These are phyloP conservation scores for Tolypocladium amazonense DNA, from an alignment of 2,329 filamentous ascomycete genomes.

Conservation along the genomic window DNA sequence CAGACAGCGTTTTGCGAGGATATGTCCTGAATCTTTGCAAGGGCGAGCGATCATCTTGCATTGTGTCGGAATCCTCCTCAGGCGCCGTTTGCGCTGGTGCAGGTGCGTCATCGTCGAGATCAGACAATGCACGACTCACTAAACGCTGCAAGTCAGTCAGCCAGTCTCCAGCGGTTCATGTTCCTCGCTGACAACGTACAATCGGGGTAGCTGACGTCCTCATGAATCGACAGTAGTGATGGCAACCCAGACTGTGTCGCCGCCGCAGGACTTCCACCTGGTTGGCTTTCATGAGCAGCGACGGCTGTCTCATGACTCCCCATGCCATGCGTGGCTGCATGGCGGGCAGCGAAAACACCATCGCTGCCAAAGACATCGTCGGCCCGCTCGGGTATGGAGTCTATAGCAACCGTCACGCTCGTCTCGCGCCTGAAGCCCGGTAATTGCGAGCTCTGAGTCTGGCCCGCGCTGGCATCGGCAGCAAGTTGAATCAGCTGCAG, in stretches of 20 bases:
- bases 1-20: slow-evolving; percentile 70
- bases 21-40: slow-evolving; percentile 68
- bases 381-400: slow-evolving; percentile 11
- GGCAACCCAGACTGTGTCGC: not conserved
- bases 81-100: slow-evolving; percentile 4
- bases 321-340: not conserved
- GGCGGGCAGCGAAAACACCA: not conserved
- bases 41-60: slow-evolving; percentile 38
- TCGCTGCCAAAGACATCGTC: not conserved
- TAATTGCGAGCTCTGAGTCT: not conserved
- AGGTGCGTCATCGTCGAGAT: slow-evolving; percentile 7
- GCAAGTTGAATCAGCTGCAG: slow-evolving; percentile 24
- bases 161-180: slow-evolving; percentile 8
- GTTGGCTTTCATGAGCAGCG: not conserved
- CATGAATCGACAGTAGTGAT: slow-evolving; percentile 6
- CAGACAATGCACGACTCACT: slow-evolving; percentile 41
- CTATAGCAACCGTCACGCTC: slow-evolving; percentile 6
- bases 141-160: slow-evolving; percentile 58
- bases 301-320: not conserved
- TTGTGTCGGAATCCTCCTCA: not conserved
- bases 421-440: not conserved
- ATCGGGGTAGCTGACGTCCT: slow-evolving; percentile 37
- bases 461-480: slow-evolving; percentile 7
- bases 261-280: not conserved
- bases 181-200: slow-evolving; percentile 29